A percentile compares a stretch with the other conserved stretches of the same genome.
These are phyloP conservation scores for Cladosporium austrohemisphaericum DNA, from an alignment of 2,329 filamentous ascomycete genomes.

Conservation along the genomic window DNA sequence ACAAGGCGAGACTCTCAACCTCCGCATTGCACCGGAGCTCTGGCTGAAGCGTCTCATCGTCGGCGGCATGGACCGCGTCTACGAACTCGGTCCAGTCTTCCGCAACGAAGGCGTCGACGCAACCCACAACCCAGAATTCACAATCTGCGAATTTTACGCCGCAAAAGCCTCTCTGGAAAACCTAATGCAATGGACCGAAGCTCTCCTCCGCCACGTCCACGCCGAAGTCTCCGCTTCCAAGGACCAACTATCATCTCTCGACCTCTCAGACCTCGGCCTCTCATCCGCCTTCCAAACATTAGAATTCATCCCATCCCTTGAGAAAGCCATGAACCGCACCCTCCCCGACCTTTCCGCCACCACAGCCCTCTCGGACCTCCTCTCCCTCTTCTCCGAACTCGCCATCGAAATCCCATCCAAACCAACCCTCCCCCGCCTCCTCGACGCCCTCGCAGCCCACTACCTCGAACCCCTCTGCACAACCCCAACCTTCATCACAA, in stretches of 20 bases:
- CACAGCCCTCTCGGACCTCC: conserved; percentile 55
- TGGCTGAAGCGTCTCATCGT: conserved; percentile 91
- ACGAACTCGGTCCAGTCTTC: conserved; percentile 89
- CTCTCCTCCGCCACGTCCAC: conserved; percentile 49
- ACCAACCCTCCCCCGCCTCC: conserved; percentile 63
- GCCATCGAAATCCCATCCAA: conserved; percentile 48
- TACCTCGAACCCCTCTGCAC: conserved; percentile 77
- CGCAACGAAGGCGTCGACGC: conserved; percentile 83
- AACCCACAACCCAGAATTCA: conserved; percentile 96
- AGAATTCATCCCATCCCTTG: conserved; percentile 78
- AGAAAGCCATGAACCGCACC: conserved; percentile 60
- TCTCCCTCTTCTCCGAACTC: conserved; percentile 51
- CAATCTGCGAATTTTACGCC: conserved; percentile 94
- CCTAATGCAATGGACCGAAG: conserved; percentile 72
- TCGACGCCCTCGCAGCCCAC: conserved; percentile 72
- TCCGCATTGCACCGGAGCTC: conserved; percentile 89
- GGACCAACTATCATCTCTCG: neutral
- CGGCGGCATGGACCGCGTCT: conserved; percentile 82
- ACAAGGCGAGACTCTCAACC: conserved; percentile 63
- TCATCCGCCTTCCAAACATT: conserved; percentile 1
- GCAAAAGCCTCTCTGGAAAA: conserved; percentile 74
- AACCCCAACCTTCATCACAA: conserved; percentile 75
- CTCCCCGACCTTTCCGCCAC: conserved; percentile 51
- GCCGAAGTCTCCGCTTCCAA: conserved; percentile 49
- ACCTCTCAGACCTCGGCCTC: neutral